Evolutionary conservation across 768 basidiomycete species (phyloP).

Genomic region (Antrodiella citrinella): DNA sequence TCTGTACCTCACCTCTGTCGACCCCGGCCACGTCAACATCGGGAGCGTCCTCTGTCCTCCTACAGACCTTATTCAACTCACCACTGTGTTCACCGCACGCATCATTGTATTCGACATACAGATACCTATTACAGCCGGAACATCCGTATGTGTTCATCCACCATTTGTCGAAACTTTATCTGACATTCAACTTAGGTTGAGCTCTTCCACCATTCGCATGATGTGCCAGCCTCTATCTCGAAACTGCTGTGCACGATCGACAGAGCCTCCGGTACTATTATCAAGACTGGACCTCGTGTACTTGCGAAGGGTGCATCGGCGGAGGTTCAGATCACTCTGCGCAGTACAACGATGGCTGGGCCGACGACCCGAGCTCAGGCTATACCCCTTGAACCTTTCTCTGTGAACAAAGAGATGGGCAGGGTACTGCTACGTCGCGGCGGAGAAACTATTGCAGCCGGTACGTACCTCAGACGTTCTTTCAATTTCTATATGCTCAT

Average conservation of each 20-base stretch:
- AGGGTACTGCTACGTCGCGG: constrained; percentile 77
- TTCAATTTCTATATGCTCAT: background rate
- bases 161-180: background rate
- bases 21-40: constrained; percentile 77
- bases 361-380: constrained; percentile 37
- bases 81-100: constrained; percentile 70
- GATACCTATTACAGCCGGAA: constrained; percentile 80
- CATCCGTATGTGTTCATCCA: constrained; percentile 45
- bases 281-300: constrained; percentile 71
- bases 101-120: constrained; percentile 92
- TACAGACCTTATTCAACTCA: constrained; percentile 64
- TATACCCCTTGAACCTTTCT: constrained; percentile 83
- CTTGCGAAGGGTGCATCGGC: constrained; percentile 81
- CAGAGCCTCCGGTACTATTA: constrained; percentile 60
- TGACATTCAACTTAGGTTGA: constrained; percentile 52
- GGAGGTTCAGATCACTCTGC: constrained; percentile 74
- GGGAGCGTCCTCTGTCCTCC: constrained; percentile 86
- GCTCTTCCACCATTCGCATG: constrained; percentile 88
- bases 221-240: constrained; percentile 83
- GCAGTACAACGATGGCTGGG: constrained; percentile 45
- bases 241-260: constrained; percentile 78
- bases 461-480: constrained; percentile 22
- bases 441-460: constrained; percentile 93
- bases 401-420: constrained; percentile 93
- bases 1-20: constrained; percentile 73